These are phyloP conservation scores for Aspergillus ochraceus DNA, from an alignment of 2,329 filamentous ascomycete species.

Conservation along the genomic window DNA sequence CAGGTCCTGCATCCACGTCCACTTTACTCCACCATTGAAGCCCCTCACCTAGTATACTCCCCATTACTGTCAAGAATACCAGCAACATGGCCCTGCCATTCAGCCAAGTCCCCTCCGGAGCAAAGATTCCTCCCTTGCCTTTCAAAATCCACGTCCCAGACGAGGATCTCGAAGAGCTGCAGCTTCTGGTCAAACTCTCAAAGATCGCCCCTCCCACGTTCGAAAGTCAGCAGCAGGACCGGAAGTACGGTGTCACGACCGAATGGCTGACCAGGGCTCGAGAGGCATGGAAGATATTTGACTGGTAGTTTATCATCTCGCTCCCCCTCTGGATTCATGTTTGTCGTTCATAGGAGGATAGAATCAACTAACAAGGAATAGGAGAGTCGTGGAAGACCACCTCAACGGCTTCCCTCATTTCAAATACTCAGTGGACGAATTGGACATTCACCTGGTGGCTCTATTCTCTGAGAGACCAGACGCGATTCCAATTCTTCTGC, in stretches of 20 bases:
- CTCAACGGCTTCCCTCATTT: constrained; percentile 56
- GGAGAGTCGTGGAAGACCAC: constrained; percentile 37
- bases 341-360: too few species aligned
- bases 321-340: neutral
- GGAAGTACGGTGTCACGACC: constrained; percentile 47
- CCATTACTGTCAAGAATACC: neutral
- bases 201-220: constrained; percentile 51
- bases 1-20: too few species aligned
- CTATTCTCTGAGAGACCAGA: constrained; percentile 49
- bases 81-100: constrained; percentile 27
- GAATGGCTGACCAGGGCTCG: constrained; percentile 49
- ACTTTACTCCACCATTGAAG: neutral
- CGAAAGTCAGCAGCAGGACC: constrained; percentile 47
- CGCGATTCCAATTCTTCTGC: constrained; percentile 49
- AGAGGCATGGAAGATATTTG: constrained; percentile 48
- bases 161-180: constrained; percentile 48
- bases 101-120: constrained; percentile 34
- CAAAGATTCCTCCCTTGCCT: constrained; percentile 38
- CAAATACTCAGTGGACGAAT: constrained; percentile 44
- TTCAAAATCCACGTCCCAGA: constrained; percentile 48
- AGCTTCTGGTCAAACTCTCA: constrained; percentile 49
- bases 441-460: constrained; percentile 50
- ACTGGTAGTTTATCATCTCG: constrained; percentile 45
- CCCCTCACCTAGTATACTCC: neutral
- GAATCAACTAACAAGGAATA: constrained; percentile 10